These are phyloP conservation scores for Coemansia sp. DNA, from an alignment of 192 early-diverging fungal species.

Conservation along the genomic window DNA sequence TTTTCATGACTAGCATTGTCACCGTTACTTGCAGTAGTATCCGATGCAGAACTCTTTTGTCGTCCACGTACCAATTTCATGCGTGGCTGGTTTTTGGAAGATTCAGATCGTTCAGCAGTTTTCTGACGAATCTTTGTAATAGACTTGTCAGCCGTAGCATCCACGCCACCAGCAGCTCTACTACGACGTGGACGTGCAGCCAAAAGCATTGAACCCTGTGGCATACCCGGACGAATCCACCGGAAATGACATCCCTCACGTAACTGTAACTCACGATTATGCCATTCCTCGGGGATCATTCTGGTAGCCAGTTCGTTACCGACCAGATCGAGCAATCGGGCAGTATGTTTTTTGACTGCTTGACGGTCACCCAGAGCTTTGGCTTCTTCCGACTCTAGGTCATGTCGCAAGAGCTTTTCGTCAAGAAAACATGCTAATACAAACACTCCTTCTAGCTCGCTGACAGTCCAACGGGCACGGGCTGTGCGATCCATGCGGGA, in stretches of 20 bases:
- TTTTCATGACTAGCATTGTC: background rate
- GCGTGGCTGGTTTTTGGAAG: background rate
- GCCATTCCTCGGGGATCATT: conserved; percentile 44
- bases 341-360: conserved; percentile 14
- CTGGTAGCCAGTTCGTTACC: conserved; percentile 27
- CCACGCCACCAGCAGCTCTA: conserved; percentile 9
- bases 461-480: conserved; percentile 22
- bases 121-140: conserved; percentile 29
- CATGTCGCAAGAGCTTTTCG: conserved; percentile 14
- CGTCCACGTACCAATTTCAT: conserved; percentile 31
- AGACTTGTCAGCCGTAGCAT: conserved; percentile 8
- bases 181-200: conserved; percentile 35
- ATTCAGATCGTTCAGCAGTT: conserved; percentile 6
- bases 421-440: conserved; percentile 51
- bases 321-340: conserved; percentile 20
- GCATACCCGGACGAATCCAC: conserved; percentile 45
- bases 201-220: conserved; percentile 39
- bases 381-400: conserved; percentile 18
- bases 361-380: conserved; percentile 35
- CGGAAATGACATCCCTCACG: conserved; percentile 47
- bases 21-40: background rate
- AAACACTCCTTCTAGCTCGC: conserved; percentile 58
- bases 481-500: conserved; percentile 29
- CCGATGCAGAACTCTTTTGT: conserved; percentile 7
- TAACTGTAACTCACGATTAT: conserved; percentile 45